Evolutionary conservation across 2,329 filamentous ascomycete genomes (phyloP).

Genomic region (Fusarium sp.): DNA sequence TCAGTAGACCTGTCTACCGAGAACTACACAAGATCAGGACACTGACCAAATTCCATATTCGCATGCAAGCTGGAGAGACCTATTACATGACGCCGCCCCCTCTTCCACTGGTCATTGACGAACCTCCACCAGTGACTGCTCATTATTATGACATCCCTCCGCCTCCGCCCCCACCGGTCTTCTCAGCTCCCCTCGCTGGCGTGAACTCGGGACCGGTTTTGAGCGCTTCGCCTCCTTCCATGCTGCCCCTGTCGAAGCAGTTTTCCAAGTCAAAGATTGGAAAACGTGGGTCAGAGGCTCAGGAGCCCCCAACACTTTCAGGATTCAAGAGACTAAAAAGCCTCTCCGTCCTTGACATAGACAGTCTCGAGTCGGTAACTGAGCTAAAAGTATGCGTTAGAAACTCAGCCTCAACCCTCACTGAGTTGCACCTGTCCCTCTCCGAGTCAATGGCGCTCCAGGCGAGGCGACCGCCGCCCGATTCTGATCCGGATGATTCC

Average conservation of each 20-base stretch:
- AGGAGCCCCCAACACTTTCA: slow-evolving; percentile 65
- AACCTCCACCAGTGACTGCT: slow-evolving; percentile 45
- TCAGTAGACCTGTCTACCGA: slow-evolving; percentile 68
- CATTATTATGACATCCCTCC: slow-evolving; percentile 46
- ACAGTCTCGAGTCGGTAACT: slow-evolving; percentile 64
- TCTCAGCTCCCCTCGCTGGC: slow-evolving; percentile 30
- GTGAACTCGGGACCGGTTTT: slow-evolving; percentile 26
- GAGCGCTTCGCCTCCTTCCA: slow-evolving; percentile 44
- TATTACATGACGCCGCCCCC: slow-evolving; percentile 63
- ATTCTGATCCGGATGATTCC: slow-evolving; percentile 60
- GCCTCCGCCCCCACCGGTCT: slow-evolving; percentile 36
- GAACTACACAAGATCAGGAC: slow-evolving; percentile 65
- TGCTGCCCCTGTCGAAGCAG: slow-evolving; percentile 52
- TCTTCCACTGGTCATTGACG: slow-evolving; percentile 51
- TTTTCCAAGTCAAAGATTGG: slow-evolving; percentile 47
- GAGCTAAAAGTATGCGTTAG: slow-evolving; percentile 68
- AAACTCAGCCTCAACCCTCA: slow-evolving; percentile 66
- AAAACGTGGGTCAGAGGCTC: slow-evolving; percentile 46
- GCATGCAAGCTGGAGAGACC: slow-evolving; percentile 68
- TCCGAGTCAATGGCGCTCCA: slow-evolving; percentile 62
- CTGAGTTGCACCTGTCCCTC: slow-evolving; percentile 68
- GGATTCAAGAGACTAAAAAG: slow-evolving; percentile 67
- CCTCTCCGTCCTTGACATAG: slow-evolving; percentile 70
- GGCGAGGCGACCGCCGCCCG: slow-evolving; percentile 51
- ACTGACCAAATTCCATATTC: slow-evolving; percentile 66